Evolutionary conservation across 2,329 filamentous ascomycete genomes (phyloP).

Genomic region (Exophiala lecanii-corni): DNA sequence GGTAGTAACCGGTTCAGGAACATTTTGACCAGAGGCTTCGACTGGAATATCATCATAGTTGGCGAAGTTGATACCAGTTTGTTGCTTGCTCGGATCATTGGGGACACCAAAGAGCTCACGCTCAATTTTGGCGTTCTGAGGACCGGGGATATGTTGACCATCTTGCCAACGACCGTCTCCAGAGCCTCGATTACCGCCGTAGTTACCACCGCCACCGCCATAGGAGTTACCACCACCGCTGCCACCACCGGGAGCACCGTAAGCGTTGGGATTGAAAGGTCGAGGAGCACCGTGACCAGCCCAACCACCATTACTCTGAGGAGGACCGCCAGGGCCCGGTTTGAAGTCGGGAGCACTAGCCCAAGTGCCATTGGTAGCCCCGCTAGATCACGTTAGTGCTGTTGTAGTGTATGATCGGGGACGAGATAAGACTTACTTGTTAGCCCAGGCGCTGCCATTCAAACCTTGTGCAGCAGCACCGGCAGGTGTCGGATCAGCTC

Average conservation of each 20-base stretch:
- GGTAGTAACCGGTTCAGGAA: slow-evolving; percentile 82
- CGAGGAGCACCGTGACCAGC: slow-evolving; percentile 34
- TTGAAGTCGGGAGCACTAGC: slow-evolving; percentile 56
- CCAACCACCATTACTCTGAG: slow-evolving; percentile 25
- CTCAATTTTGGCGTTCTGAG: slow-evolving; percentile 81
- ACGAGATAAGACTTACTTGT: slow-evolving; percentile 15
- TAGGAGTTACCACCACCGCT: slow-evolving; percentile 42
- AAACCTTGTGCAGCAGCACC: slow-evolving; percentile 26
- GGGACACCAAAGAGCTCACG: slow-evolving; percentile 88
- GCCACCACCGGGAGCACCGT: slow-evolving; percentile 53
- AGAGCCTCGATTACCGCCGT: slow-evolving; percentile 66
- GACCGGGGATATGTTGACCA: slow-evolving; percentile 91
- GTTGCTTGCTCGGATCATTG: slow-evolving; percentile 91
- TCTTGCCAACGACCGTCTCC: slow-evolving; percentile 96
- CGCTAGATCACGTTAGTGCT: slow-evolving; percentile 5
- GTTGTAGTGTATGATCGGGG: background rate
- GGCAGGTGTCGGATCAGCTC: slow-evolving; percentile 31
- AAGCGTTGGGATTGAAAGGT: slow-evolving; percentile 57
- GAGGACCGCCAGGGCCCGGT: slow-evolving; percentile 31
- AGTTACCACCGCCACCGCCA: slow-evolving; percentile 49
- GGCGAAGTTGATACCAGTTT: slow-evolving; percentile 99
- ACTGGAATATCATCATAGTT: slow-evolving; percentile 99
- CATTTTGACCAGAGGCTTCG: slow-evolving; percentile 88
- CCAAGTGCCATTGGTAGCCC: slow-evolving; percentile 39
- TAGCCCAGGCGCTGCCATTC: slow-evolving; percentile 35